These are phyloP conservation scores for Fraxinus cuspidata DNA, from an alignment of 257 asterid species.

Conservation along the genomic window DNA sequence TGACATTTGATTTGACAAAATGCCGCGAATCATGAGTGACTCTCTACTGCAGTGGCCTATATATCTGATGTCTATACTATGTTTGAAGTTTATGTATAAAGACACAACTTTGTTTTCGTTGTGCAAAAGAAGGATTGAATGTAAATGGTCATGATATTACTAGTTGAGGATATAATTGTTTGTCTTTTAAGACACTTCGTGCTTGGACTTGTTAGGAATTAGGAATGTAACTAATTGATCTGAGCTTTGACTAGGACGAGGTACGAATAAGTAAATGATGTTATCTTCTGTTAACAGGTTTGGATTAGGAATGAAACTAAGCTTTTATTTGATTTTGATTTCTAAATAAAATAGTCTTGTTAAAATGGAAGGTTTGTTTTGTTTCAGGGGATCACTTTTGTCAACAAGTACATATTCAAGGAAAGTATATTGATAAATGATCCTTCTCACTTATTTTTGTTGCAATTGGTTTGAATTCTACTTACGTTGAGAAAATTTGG, in stretches of 20 bases:
- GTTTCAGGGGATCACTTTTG: too few relatives aligned
- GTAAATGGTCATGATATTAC: slow-evolving; percentile 30
- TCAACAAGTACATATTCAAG: background rate
- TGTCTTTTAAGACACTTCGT: background rate
- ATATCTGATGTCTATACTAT: slow-evolving; percentile 12
- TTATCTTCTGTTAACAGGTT: too few relatives aligned
- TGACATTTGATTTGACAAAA: slow-evolving; percentile 78
- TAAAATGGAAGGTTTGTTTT: too few relatives aligned
- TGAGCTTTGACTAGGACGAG: background rate
- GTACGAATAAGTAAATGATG: background rate
- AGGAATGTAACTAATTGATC: background rate
- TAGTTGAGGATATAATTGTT: background rate
- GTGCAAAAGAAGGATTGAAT: slow-evolving; percentile 19
- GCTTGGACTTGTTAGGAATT: background rate
- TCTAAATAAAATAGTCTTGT: too few relatives aligned
- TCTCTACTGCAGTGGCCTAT: background rate
- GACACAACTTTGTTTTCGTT: background rate
- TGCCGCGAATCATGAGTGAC: slow-evolving; percentile 53
- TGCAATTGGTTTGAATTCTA: background rate
- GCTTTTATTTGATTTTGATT: too few relatives aligned
- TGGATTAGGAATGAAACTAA: too few relatives aligned
- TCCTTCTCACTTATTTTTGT: background rate
- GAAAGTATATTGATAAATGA: background rate
- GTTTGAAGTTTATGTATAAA: slow-evolving; percentile 11
- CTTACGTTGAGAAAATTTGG: background rate